A percentile compares a stretch with the other conserved stretches of the same genome.
Conservation (phyloP, 2,329 filamentous ascomycete genomes). For the Aspergillus neoniger region DNA sequence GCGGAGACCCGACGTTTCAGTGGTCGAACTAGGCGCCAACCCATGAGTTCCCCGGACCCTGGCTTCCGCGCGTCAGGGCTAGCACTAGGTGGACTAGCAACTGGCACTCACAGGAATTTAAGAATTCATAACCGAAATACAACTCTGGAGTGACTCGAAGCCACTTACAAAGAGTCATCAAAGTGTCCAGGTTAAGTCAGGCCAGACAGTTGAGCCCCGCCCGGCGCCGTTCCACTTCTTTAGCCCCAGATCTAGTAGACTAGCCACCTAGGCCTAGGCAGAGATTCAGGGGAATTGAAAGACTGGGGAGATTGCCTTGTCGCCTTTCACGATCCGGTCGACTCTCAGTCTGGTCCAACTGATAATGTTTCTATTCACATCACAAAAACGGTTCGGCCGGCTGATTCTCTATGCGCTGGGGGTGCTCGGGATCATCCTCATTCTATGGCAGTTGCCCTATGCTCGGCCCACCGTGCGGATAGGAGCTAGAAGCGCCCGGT, state of each 20-base stretch:
- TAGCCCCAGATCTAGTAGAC: background rate
- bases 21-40: too few relatives aligned
- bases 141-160: background rate
- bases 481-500: background rate
- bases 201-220: background rate
- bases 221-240: background rate
- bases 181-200: background rate
- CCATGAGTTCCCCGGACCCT: background rate
- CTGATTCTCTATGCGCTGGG: background rate
- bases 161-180: background rate
- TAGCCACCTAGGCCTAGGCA: background rate
- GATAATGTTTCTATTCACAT: conserved; percentile 9
- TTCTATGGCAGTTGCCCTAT: conserved; percentile 6
- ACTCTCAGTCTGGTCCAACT: background rate
- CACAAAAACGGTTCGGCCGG: background rate
- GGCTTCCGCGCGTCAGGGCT: background rate
- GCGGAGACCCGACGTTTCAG: too few relatives aligned
- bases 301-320: too few relatives aligned
- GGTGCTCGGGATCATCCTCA: conserved; percentile 1
- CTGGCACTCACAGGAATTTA: background rate
- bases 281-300: background rate
- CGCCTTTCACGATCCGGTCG: background rate
- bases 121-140: background rate
- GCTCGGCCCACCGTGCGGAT: background rate
- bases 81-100: background rate